These are phyloP conservation scores for Microascus cirrosus DNA, from an alignment of 2,329 filamentous ascomycete genomes.

Conservation along the genomic window DNA sequence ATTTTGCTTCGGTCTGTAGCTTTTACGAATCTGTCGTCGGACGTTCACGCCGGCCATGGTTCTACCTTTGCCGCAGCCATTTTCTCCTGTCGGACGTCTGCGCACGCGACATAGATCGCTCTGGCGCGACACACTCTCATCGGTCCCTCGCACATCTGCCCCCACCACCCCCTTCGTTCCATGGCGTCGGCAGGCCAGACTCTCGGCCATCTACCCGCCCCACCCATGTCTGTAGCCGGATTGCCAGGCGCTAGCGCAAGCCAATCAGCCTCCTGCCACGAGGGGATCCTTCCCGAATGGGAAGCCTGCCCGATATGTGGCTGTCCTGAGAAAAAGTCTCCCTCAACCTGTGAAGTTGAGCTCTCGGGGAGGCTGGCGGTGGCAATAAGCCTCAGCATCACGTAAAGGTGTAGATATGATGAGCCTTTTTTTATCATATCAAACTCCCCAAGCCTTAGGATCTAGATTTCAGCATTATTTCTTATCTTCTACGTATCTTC, in stretches of 20 bases:
- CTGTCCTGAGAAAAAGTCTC: background rate
- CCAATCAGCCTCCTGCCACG: background rate
- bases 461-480: background rate
- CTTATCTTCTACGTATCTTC: no score
- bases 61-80: no score
- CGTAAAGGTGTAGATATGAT: background rate
- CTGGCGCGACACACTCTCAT: no score
- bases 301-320: background rate
- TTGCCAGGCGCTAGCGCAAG: background rate
- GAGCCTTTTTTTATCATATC: background rate
- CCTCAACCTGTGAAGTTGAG: background rate
- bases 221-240: background rate
- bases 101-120: no score
- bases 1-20: no score
- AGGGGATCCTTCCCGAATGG: background rate
- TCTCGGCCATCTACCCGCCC: background rate
- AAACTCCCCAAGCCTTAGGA: background rate
- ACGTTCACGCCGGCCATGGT: no score
- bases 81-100: no score
- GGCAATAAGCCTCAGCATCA: background rate
- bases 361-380: background rate
- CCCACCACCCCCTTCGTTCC: no score
- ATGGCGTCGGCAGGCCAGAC: no score
- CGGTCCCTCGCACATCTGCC: no score
- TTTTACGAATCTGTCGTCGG: no score